Evolutionary conservation across 2,329 filamentous ascomycete genomes (phyloP), one percentile per base, ranked within the genome.

Genomic region (Sclerotiophoma versabilis): DNA sequence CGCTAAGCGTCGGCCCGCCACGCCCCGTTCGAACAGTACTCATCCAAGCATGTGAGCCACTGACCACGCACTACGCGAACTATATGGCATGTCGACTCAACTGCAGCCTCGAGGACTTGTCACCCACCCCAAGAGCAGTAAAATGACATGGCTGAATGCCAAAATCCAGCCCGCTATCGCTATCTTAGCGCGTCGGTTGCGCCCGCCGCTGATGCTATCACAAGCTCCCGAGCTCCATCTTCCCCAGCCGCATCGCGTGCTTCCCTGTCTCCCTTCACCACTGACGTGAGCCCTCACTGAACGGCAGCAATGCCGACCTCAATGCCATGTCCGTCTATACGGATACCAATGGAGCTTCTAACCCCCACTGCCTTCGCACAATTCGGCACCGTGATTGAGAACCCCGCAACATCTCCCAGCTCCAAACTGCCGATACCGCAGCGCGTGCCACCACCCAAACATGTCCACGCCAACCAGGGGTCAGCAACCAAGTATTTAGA

Each of bases 401-500:
- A 93, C 71, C 91, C 91, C 26, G 72, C 82, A 17, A 80, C 69
- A 34, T 82, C 57, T 82, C 84, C 36, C 25, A 64, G 64, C 19
- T 49, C 64, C 26, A 65, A 62, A 75, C 80, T 68, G 71, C 86
- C 60, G 72, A 72, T 60, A 76, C 83, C 59, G 81, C 61, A 73
- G 42, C 70, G 65, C 84, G 44, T 80, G 78, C 48, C 75, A 75
- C 62, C 72, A 63, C 69, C 69, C 37, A 58, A 87, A 4, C 64
- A 65, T 26, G 81, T 85, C 3, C 84, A 87, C 39, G 84, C 84
- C 38, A 98, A 98, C 80, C 93, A 98, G 79, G 91, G 91, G 68
- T 88, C 87, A 19, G 93, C 95, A 14, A 86, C 93, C 69, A 96
- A 96, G 75, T 96, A 95, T 76, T 83, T 88, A 57, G 84, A 91